Percentiles rank a stretch among this genome's conserved stretches.
Evolutionary conservation across 2,329 filamentous ascomycete species (phyloP).

Genomic region (Phialophora chinensis): DNA sequence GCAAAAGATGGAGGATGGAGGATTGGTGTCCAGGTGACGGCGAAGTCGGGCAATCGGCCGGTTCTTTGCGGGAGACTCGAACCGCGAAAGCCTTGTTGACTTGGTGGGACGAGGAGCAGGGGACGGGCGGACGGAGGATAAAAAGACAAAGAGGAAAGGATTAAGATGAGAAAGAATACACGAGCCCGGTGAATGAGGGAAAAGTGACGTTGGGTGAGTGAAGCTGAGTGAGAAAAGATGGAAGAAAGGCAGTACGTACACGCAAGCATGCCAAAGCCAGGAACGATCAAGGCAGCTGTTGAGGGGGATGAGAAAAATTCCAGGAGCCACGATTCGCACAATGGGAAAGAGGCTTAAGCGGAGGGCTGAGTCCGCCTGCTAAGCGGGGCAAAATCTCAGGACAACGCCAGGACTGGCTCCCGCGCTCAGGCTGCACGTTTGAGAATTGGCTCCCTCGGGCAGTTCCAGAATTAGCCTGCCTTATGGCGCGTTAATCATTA

Average conservation of each 20-base stretch:
- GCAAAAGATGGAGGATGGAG: background rate
- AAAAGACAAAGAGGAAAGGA: slow-evolving; percentile 4
- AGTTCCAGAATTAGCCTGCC: slow-evolving; percentile 4
- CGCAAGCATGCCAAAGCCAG: background rate
- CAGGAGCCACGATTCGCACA: slow-evolving; percentile 4
- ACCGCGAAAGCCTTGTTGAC: background rate
- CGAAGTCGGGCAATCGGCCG: background rate
- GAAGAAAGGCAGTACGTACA: background rate
- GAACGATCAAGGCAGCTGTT: background rate
- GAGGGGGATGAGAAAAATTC: background rate
- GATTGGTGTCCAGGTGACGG: background rate
- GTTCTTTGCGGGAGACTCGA: background rate
- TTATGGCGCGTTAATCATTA: slow-evolving; percentile 5
- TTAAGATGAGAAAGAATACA: slow-evolving; percentile 16
- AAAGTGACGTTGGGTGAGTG: slow-evolving; percentile 7
- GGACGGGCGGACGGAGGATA: background rate
- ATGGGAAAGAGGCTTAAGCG: slow-evolving; percentile 7
- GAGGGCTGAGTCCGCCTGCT: too few relatives aligned
- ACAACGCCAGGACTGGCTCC: background rate
- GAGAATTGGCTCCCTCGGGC: background rate
- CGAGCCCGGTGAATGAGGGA: slow-evolving; percentile 7
- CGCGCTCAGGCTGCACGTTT: background rate
- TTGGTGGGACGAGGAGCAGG: background rate
- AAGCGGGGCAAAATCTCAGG: slow-evolving; percentile 1
- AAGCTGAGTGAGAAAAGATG: slow-evolving; percentile 11